Conservation (phyloP, 352 stramenopile genomes). For the Phytophthora fragariaefolia region DNA sequence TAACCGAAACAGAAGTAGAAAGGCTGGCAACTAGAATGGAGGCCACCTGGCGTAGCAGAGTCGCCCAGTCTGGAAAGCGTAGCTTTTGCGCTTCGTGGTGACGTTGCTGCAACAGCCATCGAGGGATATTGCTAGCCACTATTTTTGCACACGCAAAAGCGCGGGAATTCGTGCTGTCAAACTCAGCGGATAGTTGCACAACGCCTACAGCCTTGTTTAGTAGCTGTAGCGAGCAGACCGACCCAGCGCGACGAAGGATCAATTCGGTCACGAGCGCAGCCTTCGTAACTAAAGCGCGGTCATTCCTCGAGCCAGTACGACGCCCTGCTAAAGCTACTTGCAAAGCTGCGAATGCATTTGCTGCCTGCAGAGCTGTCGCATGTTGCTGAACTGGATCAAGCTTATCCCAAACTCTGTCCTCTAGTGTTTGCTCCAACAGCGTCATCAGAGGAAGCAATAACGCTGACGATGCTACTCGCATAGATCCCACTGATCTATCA, state of each 20-base stretch:
- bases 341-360: conserved; percentile 55
- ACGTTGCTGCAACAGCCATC: conserved; percentile 45
- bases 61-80: conserved; percentile 58
- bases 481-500: conserved; percentile 11
- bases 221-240: conserved; percentile 46
- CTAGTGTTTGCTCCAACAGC: conserved; percentile 40
- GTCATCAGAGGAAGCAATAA: conserved; percentile 50
- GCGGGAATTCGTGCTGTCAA: background rate
- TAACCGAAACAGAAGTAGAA: background rate
- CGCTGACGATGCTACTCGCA: conserved; percentile 23
- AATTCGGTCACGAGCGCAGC: conserved; percentile 34
- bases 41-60: conserved; percentile 40
- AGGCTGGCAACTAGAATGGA: conserved; percentile 35
- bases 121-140: conserved; percentile 39
- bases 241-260: conserved; percentile 41
- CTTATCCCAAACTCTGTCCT: conserved; percentile 31
- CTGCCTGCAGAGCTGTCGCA: conserved; percentile 41
- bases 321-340: conserved; percentile 7
- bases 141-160: conserved; percentile 44
- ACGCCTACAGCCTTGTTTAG: conserved; percentile 40
- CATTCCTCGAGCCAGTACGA: conserved; percentile 17
- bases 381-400: conserved; percentile 50
- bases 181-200: conserved; percentile 4
- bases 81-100: conserved; percentile 58
- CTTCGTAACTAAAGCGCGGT: conserved; percentile 25